Base-by-base conservation (phyloP, 2,329 filamentous ascomycete genomes). In the Botrytis hyacinthi region DNA sequence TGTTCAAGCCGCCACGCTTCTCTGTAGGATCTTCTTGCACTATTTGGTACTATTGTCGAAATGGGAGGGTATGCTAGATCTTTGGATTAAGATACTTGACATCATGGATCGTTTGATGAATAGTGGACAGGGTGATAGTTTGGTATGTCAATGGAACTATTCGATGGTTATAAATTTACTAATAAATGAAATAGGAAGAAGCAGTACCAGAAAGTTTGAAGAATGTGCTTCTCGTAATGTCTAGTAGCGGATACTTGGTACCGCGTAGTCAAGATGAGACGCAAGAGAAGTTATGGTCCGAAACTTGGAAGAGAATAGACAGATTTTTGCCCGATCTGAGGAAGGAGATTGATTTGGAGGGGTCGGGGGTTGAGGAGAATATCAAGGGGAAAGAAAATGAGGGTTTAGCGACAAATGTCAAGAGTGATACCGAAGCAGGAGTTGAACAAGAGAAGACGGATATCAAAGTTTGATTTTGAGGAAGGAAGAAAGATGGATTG, bases 61-160 rank as follows among this genome's bases (percentile, higher is more conserved):
- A 77, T 95, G 93, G 89, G 92, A 95, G 35, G 94, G 93, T 32
- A 94, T 98, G 90, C 84, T 97, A 57, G 93, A 96, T 80, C 86
- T 98, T 18, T 99, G 96, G 96, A 84, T 96, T 63, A 92, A 92
- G 82, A 97, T 98, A 72, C 88, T 98, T 76, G 94, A 95, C 78
- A 93, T 98, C 71, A 94, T 99, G 89, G 96, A 99, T 82, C 90
- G 96, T 37, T 87, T 99, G 76, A 97, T 98, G 91, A 97, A 98
- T 80, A 96, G 93, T 79, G 95, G 95, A 0, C 94, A 97, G 82
- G 93, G 93, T 37, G 94, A 97, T 80, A 95, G 92, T 79, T 84
- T 97, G 81, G 93, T 95, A 88, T 84, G 91, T 86, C 61, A 37
- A 46, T n/a, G n/a, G 54, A 32, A 54, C 18, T 46, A 32, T 54